Percentiles rank a stretch among this genome's conserved stretches.
Conservation (phyloP, 805 yeast species). For the Yarrowia keelungensis region DNA sequence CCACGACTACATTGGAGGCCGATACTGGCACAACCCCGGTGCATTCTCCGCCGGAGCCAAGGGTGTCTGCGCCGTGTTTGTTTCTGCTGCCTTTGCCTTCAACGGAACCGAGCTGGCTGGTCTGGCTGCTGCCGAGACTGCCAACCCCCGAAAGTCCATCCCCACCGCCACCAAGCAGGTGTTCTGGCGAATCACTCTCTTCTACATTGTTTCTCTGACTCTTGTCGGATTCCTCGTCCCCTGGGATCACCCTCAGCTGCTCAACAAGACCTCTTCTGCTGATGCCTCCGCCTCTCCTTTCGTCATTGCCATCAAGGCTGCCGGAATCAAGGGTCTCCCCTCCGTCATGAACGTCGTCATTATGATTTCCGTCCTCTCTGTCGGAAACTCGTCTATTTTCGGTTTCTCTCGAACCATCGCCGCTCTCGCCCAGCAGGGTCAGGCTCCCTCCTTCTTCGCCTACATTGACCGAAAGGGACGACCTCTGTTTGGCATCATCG, state of each 20-base stretch:
- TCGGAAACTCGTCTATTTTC: constrained; percentile 72
- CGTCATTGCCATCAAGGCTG: constrained; percentile 70
- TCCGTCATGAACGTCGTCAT: constrained; percentile 72
- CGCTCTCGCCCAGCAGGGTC: constrained; percentile 66
- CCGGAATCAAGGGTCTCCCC: constrained; percentile 67
- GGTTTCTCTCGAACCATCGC: constrained; percentile 72
- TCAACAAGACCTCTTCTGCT: constrained; percentile 51
- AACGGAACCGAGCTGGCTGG: constrained; percentile 76
- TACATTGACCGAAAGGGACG: constrained; percentile 76
- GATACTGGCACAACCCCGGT: constrained; percentile 70
- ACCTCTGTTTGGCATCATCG: constrained; percentile 67
- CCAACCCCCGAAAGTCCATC: constrained; percentile 66
- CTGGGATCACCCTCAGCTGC: constrained; percentile 57
- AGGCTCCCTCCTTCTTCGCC: constrained; percentile 63
- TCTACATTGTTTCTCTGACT: constrained; percentile 64
- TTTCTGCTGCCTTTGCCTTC: constrained; percentile 75
- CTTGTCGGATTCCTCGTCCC: constrained; percentile 72
- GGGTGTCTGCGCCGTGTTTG: constrained; percentile 70
- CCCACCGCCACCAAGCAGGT: constrained; percentile 79
- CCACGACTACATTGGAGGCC: constrained; percentile 59
- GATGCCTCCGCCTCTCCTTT: constrained; percentile 74
- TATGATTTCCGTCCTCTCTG: constrained; percentile 67
- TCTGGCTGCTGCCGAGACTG: constrained; percentile 74
- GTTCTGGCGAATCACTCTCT: constrained; percentile 74
- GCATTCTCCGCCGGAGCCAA: constrained; percentile 74